These are phyloP conservation scores for Trichoderma virens DNA, from an alignment of 495 filamentous ascomycete species.

Conservation along the genomic window DNA sequence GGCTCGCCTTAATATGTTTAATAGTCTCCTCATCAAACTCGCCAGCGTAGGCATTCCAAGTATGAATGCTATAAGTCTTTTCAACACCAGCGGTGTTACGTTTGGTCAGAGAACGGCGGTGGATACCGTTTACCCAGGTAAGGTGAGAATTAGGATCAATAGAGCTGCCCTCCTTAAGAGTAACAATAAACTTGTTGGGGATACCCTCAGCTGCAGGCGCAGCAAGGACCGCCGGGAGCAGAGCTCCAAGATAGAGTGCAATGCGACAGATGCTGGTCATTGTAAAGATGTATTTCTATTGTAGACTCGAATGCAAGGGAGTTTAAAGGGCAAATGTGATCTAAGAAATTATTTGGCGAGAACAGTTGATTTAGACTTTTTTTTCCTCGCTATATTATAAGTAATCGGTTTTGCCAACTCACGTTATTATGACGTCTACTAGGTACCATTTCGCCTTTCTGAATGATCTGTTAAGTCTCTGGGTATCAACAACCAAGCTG, in stretches of 20 bases:
- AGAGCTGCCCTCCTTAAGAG: constrained; percentile 39
- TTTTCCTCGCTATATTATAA: neutral
- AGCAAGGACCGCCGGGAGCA: constrained; percentile 26
- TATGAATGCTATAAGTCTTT: constrained; percentile 23
- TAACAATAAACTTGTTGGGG: constrained; percentile 49
- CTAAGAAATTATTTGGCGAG: neutral
- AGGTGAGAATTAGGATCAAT: constrained; percentile 27
- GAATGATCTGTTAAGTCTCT: neutral
- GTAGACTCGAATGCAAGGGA: neutral
- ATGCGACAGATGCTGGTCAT: constrained; percentile 26
- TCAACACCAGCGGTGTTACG: constrained; percentile 27
- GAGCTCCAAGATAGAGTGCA: constrained; percentile 26
- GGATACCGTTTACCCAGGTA: constrained; percentile 28
- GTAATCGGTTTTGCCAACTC: neutral
- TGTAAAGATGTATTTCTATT: constrained; percentile 10
- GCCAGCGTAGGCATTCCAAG: constrained; percentile 27
- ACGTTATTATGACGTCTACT: neutral
- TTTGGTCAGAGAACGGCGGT: constrained; percentile 29
- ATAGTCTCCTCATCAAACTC: constrained; percentile 27
- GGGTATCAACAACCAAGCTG: neutral
- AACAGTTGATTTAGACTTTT: neutral
- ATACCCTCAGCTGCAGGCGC: constrained; percentile 27
- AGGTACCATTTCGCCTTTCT: neutral
- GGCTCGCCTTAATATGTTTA: constrained; percentile 29
- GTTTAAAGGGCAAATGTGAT: neutral